Evolutionary conservation across 2,329 filamentous ascomycete species (phyloP).

Genomic region (Sclerotinia trifoliorum): DNA sequence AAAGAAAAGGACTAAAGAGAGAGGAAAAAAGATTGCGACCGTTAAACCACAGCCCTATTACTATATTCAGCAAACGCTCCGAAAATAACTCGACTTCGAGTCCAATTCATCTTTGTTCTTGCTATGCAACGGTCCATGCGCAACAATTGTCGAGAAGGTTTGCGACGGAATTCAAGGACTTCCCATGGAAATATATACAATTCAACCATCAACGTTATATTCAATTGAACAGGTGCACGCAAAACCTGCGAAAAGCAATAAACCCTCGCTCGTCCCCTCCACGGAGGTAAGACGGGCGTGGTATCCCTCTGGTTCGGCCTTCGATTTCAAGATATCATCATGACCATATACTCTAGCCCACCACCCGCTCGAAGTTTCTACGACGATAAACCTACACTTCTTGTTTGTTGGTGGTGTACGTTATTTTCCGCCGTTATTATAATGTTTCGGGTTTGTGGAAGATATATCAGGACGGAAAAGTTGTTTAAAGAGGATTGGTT

Average conservation of each 20-base stretch:
- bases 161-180: conserved; percentile 23
- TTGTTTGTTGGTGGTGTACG: conserved; percentile 96
- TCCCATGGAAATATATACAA: conserved; percentile 29
- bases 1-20: not conserved
- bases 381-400: conserved; percentile 80
- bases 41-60: not conserved
- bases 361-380: conserved; percentile 37
- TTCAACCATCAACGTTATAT: conserved; percentile 19
- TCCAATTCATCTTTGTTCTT: conserved; percentile 19
- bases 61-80: not conserved
- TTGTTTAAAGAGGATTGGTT: conserved; percentile 88
- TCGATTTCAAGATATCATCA: conserved; percentile 36
- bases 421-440: conserved; percentile 82
- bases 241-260: conserved; percentile 23
- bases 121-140: conserved; percentile 34
- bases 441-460: conserved; percentile 73
- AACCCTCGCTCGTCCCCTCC: conserved; percentile 41
- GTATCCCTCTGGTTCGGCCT: conserved; percentile 8
- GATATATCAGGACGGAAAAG: conserved; percentile 80
- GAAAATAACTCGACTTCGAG: conserved; percentile 24
- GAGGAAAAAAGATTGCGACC: not conserved
- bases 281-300: conserved; percentile 40
- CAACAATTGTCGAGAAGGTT: conserved; percentile 18
- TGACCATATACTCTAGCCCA: conserved; percentile 56
- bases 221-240: not conserved